Evolutionary conservation across 106 monocot species (phyloP), one percentile per base, ranked within the genome.

Genomic region (Dioscorea alata): DNA sequence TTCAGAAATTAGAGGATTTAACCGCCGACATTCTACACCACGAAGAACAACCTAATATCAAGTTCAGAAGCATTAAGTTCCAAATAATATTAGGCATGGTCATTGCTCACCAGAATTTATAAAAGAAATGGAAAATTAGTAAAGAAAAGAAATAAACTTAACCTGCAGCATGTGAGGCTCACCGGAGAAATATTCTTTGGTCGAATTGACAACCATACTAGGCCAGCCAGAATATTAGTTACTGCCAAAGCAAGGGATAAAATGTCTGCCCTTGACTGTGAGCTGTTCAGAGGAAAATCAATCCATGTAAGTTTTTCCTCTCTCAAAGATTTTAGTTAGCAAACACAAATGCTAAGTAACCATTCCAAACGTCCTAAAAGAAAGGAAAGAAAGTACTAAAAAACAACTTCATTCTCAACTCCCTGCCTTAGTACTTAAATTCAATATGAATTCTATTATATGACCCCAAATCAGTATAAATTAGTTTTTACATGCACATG

Each of bases 221-320:
- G 77, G 16, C 97, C 97, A 60, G 89, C 62, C 23, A 97, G 92
- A 67, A 97, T 60, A 62, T 97, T 82, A 13, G 92, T 90, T 48
- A 92, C 97, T 64, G 97, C 82, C 66, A 97, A 71, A 68, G 84
- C 80, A 69, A 97, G 82, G 59, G 89, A 66, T 33, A 97, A 75
- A 75, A 97, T 90, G 64, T 97, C 97, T 60, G 97, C 92, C 71
- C 92, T 89, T 18, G 97, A 97, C 70, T 97, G 97, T 72, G 97
- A 92, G 79, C 97, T 97, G 77, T 64, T 42, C 2, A 42, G 10
- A 42, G 1, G 42, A 42, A 42, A 42, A 42, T 0, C 42, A 42
- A 8, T 42, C 42, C 42, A 42, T 42, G 42, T 42, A 42, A 42
- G 6, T 42, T 42, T 42, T 42, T 42, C 6, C 6, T n/a, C 42